Conservation (phyloP, 148 eudicot genomes). For the Silene uniflora region DNA sequence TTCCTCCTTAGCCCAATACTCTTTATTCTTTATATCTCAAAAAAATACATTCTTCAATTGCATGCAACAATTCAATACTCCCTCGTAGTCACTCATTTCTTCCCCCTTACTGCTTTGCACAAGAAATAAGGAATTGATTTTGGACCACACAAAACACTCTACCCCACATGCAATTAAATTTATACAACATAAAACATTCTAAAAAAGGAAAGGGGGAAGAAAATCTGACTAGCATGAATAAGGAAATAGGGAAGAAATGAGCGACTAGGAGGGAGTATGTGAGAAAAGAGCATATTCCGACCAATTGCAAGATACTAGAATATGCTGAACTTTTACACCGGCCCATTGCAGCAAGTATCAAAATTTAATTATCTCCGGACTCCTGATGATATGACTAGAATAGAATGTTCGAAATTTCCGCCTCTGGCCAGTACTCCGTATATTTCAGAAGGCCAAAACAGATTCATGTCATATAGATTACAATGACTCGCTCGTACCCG, state of each 20-base stretch:
- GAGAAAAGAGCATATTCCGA: not conserved
- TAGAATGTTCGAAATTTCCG: not conserved
- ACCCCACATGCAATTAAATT: no score
- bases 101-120: no score
- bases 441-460: not conserved
- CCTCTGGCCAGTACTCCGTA: not conserved
- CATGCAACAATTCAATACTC: not conserved
- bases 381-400: not conserved
- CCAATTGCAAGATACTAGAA: not conserved
- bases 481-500: not conserved
- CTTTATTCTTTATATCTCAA: not conserved
- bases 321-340: no score
- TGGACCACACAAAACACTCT: no score
- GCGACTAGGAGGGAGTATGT: no score
- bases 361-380: not conserved
- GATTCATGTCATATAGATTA: no score
- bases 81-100: no score
- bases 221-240: no score
- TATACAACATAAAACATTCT: no score
- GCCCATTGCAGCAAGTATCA: not conserved
- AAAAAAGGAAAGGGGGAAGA: no score
- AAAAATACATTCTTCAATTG: not conserved
- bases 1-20: not conserved
- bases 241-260: no score
- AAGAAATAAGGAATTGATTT: no score